These are phyloP conservation scores for Pisolithus thermaeus DNA, from an alignment of 1,284 basidiomycete species.

Conservation along the genomic window DNA sequence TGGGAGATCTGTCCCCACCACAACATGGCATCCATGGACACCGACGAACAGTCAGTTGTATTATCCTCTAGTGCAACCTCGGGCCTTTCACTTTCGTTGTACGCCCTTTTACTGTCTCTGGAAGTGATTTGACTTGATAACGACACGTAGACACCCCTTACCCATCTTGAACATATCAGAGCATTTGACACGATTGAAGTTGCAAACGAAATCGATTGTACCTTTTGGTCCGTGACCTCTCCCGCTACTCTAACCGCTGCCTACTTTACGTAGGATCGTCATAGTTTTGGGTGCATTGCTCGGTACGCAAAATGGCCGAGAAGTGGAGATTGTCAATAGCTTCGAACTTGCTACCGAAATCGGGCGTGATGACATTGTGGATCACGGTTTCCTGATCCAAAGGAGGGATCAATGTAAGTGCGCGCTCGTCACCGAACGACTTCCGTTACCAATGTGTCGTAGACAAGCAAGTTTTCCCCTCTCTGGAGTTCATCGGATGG, in stretches of 20 bases:
- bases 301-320: constrained; percentile 90
- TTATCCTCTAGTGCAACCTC: constrained; percentile 63
- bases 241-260: background rate
- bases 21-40: constrained; percentile 68
- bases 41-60: constrained; percentile 68
- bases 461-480: constrained; percentile 99
- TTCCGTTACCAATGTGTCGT: constrained; percentile 7
- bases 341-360: constrained; percentile 80
- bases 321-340: constrained; percentile 94
- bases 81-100: constrained; percentile 68
- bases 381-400: constrained; percentile 77
- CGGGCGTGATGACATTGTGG: constrained; percentile 49
- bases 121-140: constrained; percentile 8
- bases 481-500: constrained; percentile 95
- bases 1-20: background rate
- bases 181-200: constrained; percentile 79
- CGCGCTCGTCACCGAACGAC: constrained; percentile 2
- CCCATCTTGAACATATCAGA: constrained; percentile 97
- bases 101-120: constrained; percentile 10
- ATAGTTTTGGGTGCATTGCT: constrained; percentile 88
- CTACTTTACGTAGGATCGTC: constrained; percentile 1
- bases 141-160: constrained; percentile 74
- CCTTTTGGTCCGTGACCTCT: constrained; percentile 55
- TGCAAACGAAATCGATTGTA: constrained; percentile 58
- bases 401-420: constrained; percentile 85